Conservation (phyloP, 345 rosid genomes). For the Noccaea caerulescens region DNA sequence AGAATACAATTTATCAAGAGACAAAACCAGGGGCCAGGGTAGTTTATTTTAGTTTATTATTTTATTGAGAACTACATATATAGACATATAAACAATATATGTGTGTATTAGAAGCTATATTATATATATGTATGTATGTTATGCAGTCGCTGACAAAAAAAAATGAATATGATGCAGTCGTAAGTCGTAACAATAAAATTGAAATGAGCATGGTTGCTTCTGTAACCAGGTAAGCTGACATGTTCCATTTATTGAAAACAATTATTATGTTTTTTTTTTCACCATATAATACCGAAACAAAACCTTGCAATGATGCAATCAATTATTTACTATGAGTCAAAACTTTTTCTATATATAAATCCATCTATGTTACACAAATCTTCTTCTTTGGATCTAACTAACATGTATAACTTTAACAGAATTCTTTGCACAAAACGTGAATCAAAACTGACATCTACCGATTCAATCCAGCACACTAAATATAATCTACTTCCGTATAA, state of each 20-base stretch:
- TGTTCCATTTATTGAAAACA: conserved; percentile 35
- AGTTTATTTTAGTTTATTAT: background rate
- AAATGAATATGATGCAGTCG: conserved; percentile 7
- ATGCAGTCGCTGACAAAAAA: conserved; percentile 12
- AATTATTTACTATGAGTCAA: background rate
- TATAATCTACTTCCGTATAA: background rate
- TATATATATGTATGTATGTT: background rate
- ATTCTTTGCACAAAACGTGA: background rate
- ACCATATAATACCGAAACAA: background rate
- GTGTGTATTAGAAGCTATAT: background rate
- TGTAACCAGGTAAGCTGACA: conserved; percentile 46
- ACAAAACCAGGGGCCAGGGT: background rate
- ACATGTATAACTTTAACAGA: background rate
- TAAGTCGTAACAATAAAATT: conserved; percentile 14
- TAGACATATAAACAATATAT: conserved; percentile 3
- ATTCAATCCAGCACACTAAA: background rate
- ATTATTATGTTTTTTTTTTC: background rate
- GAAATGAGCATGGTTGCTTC: conserved; percentile 29
- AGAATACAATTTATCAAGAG: conserved; percentile 1
- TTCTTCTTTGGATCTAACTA: conserved; percentile 20
- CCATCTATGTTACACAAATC: conserved; percentile 15
- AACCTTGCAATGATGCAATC: conserved; percentile 14
- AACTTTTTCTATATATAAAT: conserved; percentile 4
- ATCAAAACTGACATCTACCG: background rate
- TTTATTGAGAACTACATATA: background rate